These are phyloP conservation scores for Ogataea salicorniae DNA, from an alignment of 805 yeast genomes.

Conservation along the genomic window DNA sequence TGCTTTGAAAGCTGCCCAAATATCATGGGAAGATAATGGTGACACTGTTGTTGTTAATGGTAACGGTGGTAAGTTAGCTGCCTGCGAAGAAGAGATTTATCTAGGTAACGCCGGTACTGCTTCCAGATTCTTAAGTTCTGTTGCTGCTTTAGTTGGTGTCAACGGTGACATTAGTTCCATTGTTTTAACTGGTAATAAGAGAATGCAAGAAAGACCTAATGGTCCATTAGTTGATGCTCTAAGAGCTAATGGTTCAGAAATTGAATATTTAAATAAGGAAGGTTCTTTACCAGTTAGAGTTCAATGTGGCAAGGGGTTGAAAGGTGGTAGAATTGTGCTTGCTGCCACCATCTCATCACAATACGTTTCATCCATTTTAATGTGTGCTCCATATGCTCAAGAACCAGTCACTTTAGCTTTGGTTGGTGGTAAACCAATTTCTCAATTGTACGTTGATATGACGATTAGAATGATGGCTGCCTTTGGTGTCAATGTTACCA, in stretches of 20 bases:
- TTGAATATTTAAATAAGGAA: constrained; percentile 62
- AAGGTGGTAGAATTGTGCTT: constrained; percentile 89
- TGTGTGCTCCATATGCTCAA: constrained; percentile 96
- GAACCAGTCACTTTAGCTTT: constrained; percentile 81
- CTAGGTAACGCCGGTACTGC: constrained; percentile 99
- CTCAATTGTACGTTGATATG: constrained; percentile 95
- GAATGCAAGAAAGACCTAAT: constrained; percentile 97
- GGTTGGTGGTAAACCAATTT: constrained; percentile 95
- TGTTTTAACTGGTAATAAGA: constrained; percentile 82
- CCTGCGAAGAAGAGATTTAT: constrained; percentile 66
- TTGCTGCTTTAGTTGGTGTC: constrained; percentile 75
- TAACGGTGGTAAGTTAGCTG: constrained; percentile 72
- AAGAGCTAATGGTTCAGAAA: constrained; percentile 67
- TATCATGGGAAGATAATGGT: constrained; percentile 82
- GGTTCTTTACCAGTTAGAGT: constrained; percentile 87
- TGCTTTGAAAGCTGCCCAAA: constrained; percentile 73
- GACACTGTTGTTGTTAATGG: constrained; percentile 81
- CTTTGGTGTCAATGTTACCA: constrained; percentile 76
- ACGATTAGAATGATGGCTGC: constrained; percentile 91
- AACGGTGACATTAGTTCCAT: constrained; percentile 39
- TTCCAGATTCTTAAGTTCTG: constrained; percentile 87
- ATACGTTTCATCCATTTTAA: constrained; percentile 89
- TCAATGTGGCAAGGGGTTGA: constrained; percentile 61
- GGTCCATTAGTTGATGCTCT: constrained; percentile 95
- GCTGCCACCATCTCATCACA: constrained; percentile 97